Base-by-base conservation (phyloP, 768 basidiomycete genomes). In the Leccinum barrowsii region DNA sequence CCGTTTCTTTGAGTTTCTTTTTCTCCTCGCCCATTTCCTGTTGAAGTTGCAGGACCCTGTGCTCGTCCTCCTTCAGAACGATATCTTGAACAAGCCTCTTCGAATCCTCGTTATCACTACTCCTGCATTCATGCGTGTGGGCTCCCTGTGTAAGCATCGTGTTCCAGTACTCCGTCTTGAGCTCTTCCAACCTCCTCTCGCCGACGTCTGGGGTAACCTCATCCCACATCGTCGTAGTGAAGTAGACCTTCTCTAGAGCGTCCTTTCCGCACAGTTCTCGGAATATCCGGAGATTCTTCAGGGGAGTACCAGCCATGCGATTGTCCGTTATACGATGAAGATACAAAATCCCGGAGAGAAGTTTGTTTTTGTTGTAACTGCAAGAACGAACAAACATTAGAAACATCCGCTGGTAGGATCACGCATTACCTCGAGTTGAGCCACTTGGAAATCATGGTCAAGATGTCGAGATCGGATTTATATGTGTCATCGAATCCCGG, bases 251-350 rank as follows among this genome's bases (percentile, higher is more conserved):
- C 1, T 60, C 59, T n/a, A 74, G 52, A 60, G 75, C 51, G 59
- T 65, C 51, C 57, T 56, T 17, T 57, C 73, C 70, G 21, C 72
- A 73, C 4, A 72, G 21, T 40, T 63, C 51, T 42, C 37, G 50
- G 50, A 78, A 76, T 63, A 75, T 65, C 4, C 63, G 64, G 15
- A 76, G 67, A 56, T 77, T 75, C 42, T 64, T 73, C 24, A 69
- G 52, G 0, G 74, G 65, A 1, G 72, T 63, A 19, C 73, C 77
- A 0, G 65, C 66, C 70, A 78, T 71, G 1, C 76, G 69, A 52
- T 73, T 72, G 46, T 77, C 75, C 7, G 74, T 67, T 40, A 78
- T 78, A 15, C 74, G 70, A 57, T 78, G 77, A 13, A 78, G 57
- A 57, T 77, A 78, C 19, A 78, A 17, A 26, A 78, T 69, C 2